Percentiles rank a stretch among this genome's conserved stretches.
phyloP scores from a whole-genome alignment of 192 early-diverging fungal species.

The Mortierella hygrophila region DNA sequence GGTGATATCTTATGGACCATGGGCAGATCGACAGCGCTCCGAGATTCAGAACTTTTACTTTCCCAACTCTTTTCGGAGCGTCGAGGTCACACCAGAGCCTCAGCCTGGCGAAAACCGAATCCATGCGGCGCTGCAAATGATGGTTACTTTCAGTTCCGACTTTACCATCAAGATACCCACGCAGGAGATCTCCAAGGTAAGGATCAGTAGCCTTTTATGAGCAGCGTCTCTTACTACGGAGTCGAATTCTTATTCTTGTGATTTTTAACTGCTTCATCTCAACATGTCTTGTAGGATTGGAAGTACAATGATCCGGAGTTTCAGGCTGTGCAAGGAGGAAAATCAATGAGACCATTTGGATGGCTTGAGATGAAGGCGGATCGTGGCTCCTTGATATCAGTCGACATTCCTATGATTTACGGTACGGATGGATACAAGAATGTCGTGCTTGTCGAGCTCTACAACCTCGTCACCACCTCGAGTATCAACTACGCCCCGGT shows the following conservation, averaged over 20 bases:
- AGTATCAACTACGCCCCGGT: slow-evolving; percentile 79
- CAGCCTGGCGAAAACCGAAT: slow-evolving; percentile 69
- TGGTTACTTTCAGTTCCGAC: slow-evolving; percentile 71
- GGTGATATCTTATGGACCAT: slow-evolving; percentile 81
- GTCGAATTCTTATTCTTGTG: background rate
- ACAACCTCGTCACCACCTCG: slow-evolving; percentile 63
- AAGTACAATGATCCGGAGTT: slow-evolving; percentile 60
- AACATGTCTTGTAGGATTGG: slow-evolving; percentile 67
- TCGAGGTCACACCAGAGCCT: slow-evolving; percentile 59
- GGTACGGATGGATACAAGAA: slow-evolving; percentile 68
- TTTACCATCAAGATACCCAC: slow-evolving; percentile 73
- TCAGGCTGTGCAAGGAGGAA: slow-evolving; percentile 42
- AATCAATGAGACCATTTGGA: slow-evolving; percentile 69
- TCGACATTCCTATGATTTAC: slow-evolving; percentile 71
- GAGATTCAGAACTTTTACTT: slow-evolving; percentile 80
- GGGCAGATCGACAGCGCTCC: slow-evolving; percentile 80
- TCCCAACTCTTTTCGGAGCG: slow-evolving; percentile 73
- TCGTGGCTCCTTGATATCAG: slow-evolving; percentile 62
- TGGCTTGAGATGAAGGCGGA: slow-evolving; percentile 77
- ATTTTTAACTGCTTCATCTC: background rate
- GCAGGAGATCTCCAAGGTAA: slow-evolving; percentile 80
- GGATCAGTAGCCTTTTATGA: background rate
- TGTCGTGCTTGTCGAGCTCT: slow-evolving; percentile 62
- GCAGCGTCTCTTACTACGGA: background rate
- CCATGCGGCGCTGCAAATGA: slow-evolving; percentile 66